These are phyloP conservation scores for Volvox reticuliferus DNA, from an alignment of 139 green algal genomes.

Conservation along the genomic window DNA sequence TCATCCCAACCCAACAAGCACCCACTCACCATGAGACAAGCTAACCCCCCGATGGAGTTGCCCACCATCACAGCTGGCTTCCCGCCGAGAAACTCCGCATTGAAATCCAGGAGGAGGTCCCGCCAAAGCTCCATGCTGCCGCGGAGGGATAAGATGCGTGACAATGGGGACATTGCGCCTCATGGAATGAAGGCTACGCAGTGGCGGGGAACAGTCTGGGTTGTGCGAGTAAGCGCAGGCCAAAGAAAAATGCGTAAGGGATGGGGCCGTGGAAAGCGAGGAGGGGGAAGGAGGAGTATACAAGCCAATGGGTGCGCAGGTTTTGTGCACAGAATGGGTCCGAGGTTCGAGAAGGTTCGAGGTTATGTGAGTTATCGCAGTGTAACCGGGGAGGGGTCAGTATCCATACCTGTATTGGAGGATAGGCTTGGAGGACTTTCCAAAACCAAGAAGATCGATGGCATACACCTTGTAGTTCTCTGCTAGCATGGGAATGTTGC, in stretches of 20 bases:
- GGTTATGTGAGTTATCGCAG: no score
- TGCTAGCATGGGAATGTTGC: conserved; percentile 69
- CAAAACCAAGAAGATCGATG: conserved; percentile 87
- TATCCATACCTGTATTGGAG: conserved; percentile 61
- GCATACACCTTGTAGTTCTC: conserved; percentile 84
- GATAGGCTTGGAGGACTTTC: conserved; percentile 75
- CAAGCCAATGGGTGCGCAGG: no score
- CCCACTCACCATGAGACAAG: conserved; percentile 73
- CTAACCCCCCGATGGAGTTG: conserved; percentile 89
- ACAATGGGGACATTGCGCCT: background rate
- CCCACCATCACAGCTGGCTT: conserved; percentile 78
- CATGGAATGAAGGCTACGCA: no score
- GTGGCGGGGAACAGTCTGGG: no score
- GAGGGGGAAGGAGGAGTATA: no score
- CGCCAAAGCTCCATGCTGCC: conserved; percentile 56
- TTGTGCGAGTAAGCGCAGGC: background rate
- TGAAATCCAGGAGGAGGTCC: conserved; percentile 80
- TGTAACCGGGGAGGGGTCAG: no score
- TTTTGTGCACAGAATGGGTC: no score
- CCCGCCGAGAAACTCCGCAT: conserved; percentile 67
- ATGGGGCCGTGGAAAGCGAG: no score
- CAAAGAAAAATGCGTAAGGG: background rate
- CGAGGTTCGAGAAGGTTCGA: no score
- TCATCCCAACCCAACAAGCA: no score
- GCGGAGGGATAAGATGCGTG: background rate